Conservation (phyloP, 2,329 filamentous ascomycete genomes). For the Aspergillus carbonarius region DNA sequence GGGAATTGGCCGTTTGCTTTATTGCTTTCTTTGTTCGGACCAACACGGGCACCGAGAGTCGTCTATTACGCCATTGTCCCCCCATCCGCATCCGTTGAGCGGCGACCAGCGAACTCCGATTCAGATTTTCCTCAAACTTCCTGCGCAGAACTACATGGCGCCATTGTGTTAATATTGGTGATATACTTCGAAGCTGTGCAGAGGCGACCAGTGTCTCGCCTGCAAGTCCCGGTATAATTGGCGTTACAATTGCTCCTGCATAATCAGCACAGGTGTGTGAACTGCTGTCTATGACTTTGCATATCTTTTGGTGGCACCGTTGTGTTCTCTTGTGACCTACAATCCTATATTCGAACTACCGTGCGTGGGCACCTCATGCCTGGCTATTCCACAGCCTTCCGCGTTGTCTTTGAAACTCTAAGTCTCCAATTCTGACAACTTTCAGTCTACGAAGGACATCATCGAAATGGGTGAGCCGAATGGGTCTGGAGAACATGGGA, state of each 20-base stretch:
- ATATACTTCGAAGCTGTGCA: background rate
- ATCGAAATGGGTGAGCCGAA: slow-evolving; percentile 35
- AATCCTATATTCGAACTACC: background rate
- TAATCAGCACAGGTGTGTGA: background rate
- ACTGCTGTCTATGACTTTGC: background rate
- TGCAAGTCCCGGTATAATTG: background rate
- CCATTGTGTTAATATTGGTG: background rate
- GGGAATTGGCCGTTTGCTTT: background rate
- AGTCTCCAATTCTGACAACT: slow-evolving; percentile 1
- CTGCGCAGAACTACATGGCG: background rate
- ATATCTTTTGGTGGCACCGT: background rate
- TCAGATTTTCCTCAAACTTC: background rate
- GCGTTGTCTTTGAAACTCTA: background rate
- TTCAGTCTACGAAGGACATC: background rate
- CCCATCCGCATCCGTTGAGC: slow-evolving; percentile 5
- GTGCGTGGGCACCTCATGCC: background rate
- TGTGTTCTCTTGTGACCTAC: background rate
- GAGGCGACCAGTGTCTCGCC: background rate
- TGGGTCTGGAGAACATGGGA: slow-evolving; percentile 24
- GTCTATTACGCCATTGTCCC: slow-evolving; percentile 3
- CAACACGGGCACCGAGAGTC: background rate
- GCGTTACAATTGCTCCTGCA: background rate
- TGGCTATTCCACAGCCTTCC: too few relatives aligned
- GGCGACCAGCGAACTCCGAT: background rate
- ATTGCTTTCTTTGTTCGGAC: background rate